Conservation (phyloP, 257 asterid genomes). For the Coffea canephora region DNA sequence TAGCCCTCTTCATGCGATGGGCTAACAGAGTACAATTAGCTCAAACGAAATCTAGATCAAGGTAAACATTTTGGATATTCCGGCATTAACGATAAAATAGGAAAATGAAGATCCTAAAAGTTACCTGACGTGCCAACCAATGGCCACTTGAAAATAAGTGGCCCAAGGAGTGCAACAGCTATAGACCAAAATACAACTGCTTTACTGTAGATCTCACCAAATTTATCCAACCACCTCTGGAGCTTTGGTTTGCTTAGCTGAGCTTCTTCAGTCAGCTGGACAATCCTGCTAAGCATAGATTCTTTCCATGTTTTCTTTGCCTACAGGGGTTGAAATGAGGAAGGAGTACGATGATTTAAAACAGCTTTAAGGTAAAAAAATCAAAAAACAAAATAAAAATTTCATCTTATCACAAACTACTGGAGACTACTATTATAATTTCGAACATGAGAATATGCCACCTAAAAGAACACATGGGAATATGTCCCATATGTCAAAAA, state of each 20-base stretch:
- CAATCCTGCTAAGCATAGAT: constrained; percentile 83
- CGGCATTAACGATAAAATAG: not conserved
- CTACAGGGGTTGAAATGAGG: constrained; percentile 32
- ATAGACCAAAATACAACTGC: constrained; percentile 75
- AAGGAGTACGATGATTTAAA: constrained; percentile 1
- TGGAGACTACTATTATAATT: not conserved
- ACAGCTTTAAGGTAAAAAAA: not conserved
- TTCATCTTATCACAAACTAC: not conserved
- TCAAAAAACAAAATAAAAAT: too few relatives aligned
- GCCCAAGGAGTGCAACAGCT: constrained; percentile 82
- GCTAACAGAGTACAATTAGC: not conserved
- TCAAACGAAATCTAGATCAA: not conserved
- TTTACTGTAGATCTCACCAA: constrained; percentile 92
- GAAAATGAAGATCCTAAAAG: not conserved
- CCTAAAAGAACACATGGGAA: too few relatives aligned
- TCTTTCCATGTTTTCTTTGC: constrained; percentile 96
- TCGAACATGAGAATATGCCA: too few relatives aligned
- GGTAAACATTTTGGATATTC: not conserved
- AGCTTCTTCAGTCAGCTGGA: constrained; percentile 96
- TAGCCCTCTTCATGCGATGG: not conserved
- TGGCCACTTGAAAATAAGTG: constrained; percentile 92
- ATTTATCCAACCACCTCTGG: constrained; percentile 95
- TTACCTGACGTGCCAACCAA: constrained; percentile 86
- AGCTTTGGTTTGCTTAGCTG: constrained; percentile 95
- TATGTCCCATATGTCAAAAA: not conserved